Base-by-base conservation (phyloP, 768 basidiomycete species). In the Phaeotremella fagi region DNA sequence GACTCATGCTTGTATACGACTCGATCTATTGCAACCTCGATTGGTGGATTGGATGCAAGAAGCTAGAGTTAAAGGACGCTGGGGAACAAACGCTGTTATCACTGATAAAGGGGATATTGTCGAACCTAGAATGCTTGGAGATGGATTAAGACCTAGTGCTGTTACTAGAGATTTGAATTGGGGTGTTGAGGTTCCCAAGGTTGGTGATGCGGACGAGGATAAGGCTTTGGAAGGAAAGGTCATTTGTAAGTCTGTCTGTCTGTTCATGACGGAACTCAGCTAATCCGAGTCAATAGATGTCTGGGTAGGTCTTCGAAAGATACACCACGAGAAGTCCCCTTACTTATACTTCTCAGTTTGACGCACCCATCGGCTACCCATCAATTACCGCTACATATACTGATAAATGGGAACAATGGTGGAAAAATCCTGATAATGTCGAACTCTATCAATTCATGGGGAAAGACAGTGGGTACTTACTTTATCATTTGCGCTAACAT, bases 361-460 rank as follows among this genome's bases (percentile, higher is more conserved):
- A 99, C 63, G 94, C 94, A 0, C 88, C 89, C 6, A 88, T 95
- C 52, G 95, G 95, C 53, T 99, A 99, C 75, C 85, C 88, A 2
- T 95, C 92, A 75, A 97, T 99, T 59, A 99, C 95, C 1, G 90
- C 91, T 48, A 87, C 85, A 70, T 91, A 92, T 78, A 94, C 89
- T 29, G 79, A 86, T 18, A 86, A 95, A 59, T 99, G 95, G 95
- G 83, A 85, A 74, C 80, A 83, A 73, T 99, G 95, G 95, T 99
- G 95, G 95, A 83, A 87, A 68, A 86, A 92, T 68, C 87, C 86
- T 1, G 79, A 88, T 61, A 80, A 97, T 64, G 91, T 99, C 54
- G 80, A 82, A 63, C 78, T 98, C 46, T 95, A 90, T 77, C 94
- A 99, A 75, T 99, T 99, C 80, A 99, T 99, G 95, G 95, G 95